Percentiles rank a stretch among this genome's conserved stretches.
These are phyloP conservation scores for Suhomyces bribrorum DNA, from an alignment of 1,139 yeast genomes.

Conservation along the genomic window DNA sequence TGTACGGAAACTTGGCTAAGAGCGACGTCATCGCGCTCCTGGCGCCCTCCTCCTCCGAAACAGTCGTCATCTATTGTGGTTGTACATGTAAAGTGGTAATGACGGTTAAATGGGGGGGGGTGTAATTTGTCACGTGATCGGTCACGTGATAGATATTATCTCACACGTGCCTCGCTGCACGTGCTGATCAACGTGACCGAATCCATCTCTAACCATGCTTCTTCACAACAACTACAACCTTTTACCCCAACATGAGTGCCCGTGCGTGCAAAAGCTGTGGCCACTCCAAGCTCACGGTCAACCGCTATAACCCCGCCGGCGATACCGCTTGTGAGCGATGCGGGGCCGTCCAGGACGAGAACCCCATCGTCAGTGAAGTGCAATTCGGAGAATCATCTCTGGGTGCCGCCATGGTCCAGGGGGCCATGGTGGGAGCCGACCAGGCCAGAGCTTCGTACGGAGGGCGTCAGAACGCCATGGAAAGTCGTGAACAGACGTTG, in stretches of 20 bases:
- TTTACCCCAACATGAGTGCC: conserved; percentile 14
- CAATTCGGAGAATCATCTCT: conserved; percentile 88
- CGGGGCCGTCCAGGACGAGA: conserved; percentile 87
- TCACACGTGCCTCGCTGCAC: too few species aligned
- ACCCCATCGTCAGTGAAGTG: conserved; percentile 93
- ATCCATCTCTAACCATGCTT: neutral
- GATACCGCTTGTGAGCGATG: conserved; percentile 79
- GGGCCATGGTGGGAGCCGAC: conserved; percentile 88
- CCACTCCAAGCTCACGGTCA: conserved; percentile 32
- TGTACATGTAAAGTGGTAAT: too few species aligned
- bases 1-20: conserved; percentile 19
- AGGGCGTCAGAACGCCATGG: conserved; percentile 70
- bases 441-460: conserved; percentile 74
- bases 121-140: too few species aligned
- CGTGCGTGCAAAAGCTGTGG: conserved; percentile 37
- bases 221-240: neutral
- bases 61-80: neutral
- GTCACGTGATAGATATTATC: too few species aligned
- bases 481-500: conserved; percentile 84
- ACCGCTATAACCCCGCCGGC: conserved; percentile 58
- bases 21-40: neutral
- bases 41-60: neutral
- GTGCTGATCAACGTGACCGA: neutral
- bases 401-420: conserved; percentile 96
- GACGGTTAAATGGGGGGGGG: too few species aligned